Conservation (phyloP, 2,329 filamentous ascomycete species). For the Sodiomyces alkalinus region DNA sequence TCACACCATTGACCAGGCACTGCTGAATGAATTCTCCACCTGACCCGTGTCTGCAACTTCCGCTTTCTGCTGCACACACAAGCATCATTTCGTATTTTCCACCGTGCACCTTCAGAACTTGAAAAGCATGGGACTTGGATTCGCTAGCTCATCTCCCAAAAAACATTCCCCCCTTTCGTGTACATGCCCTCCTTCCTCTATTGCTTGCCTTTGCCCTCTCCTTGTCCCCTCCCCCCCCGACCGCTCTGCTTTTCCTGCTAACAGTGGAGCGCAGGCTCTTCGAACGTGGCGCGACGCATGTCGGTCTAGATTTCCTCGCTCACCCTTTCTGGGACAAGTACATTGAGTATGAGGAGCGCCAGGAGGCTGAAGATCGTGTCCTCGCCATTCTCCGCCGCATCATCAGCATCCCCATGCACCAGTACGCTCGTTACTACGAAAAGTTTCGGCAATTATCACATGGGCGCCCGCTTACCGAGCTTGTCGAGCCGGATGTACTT, state of each 20-base stretch:
- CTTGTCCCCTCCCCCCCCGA: conserved; percentile 10
- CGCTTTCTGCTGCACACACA: conserved; percentile 27
- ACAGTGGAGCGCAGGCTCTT: conserved; percentile 56
- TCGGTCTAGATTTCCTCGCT: conserved; percentile 84
- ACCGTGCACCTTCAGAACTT: conserved; percentile 14
- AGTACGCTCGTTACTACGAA: conserved; percentile 91
- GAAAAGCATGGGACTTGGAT: conserved; percentile 30
- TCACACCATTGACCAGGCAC: conserved; percentile 51
- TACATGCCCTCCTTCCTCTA: conserved; percentile 32
- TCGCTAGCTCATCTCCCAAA: conserved; percentile 36
- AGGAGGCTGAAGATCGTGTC: conserved; percentile 71
- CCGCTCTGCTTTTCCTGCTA: conserved; percentile 10
- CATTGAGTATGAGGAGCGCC: conserved; percentile 86
- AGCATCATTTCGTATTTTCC: conserved; percentile 24
- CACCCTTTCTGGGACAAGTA: conserved; percentile 99
- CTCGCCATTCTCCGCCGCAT: conserved; percentile 72
- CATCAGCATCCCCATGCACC: conserved; percentile 84
- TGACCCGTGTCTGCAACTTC: conserved; percentile 20
- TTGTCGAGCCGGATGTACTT: conserved; percentile 55
- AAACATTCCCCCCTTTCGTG: conserved; percentile 26
- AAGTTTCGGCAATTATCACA: conserved; percentile 69
- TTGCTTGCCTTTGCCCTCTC: conserved; percentile 36
- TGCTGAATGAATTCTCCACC: conserved; percentile 32
- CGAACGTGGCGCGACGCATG: conserved; percentile 70
- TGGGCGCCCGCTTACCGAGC: conserved; percentile 53